Evolutionary conservation across 257 asterid genomes (phyloP), one percentile per base, ranked within the genome.

Genomic region (Phtheirospermum japonicum): DNA sequence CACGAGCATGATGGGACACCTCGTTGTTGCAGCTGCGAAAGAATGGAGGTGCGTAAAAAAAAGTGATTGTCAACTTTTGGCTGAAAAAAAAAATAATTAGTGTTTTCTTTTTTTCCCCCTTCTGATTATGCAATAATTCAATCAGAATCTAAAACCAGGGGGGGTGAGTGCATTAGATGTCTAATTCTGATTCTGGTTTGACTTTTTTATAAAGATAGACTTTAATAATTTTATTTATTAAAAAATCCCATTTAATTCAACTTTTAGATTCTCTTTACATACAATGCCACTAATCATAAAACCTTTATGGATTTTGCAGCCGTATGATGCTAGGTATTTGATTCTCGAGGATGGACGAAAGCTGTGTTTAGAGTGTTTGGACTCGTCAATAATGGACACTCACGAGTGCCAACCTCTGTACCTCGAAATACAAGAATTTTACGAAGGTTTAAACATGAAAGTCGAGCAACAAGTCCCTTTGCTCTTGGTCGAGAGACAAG

Each of bases 371-470:
- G 99, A 93, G 86, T 93, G 99, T 71, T 73, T 89, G 78, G 96
- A 93, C 79, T 93, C 97, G n/a, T 79, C 99, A 50, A 87, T 93
- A 71, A 87, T 93, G 99, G 99, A 93, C 65, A 89, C 96, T 5
- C 88, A 84, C 30, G 99, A 93, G 66, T 93, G 99, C 72, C 99
- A 89, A 56, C 97, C 96, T 65, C 95, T 93, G 28, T 87, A 93
- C 75, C 79, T 89, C 34, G 99, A 93, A 71, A 93, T 93, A 59
- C 99, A 82, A 82, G 96, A 89, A 9, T 93, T 93, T 65, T 93
- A 87, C 6, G 99, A 93, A 76, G 97, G 99, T 26, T 73, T 93
- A 69, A 79, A 79, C 82, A 93, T 93, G 99, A 93, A 93, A 67
- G 84, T 93, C 63, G 96, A 85, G 89, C 99, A 93, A 84, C 95